Percentiles rank a stretch among this genome's conserved stretches.
Conservation (phyloP, 768 basidiomycete genomes). For the Boletus subparvulus region DNA sequence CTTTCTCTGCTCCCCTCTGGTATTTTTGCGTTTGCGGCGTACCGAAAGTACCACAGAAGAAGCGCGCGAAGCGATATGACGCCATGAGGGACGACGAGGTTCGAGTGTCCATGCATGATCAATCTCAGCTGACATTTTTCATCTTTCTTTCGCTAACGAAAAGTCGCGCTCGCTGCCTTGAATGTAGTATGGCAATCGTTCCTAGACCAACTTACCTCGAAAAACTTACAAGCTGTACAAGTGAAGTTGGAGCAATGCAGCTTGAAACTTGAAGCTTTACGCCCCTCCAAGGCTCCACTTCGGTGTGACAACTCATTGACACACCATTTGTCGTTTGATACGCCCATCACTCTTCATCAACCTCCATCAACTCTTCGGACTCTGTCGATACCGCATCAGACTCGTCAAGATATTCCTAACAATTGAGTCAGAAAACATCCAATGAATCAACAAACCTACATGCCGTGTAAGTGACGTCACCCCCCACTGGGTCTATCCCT, state of each 20-base stretch:
- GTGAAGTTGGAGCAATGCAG: too few species aligned
- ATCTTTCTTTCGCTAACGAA: constrained; percentile 18
- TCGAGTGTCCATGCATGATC: background rate
- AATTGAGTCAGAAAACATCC: background rate
- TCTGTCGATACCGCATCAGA: too few species aligned
- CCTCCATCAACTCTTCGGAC: too few species aligned
- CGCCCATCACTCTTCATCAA: too few species aligned
- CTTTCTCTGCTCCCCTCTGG: constrained; percentile 14
- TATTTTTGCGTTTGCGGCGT: constrained; percentile 12
- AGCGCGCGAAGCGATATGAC: constrained; percentile 4
- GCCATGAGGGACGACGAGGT: constrained; percentile 14
- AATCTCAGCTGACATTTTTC: background rate
- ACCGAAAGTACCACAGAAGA: constrained; percentile 12
- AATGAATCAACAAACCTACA: background rate
- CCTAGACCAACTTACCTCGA: too few species aligned
- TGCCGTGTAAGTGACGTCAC: background rate
- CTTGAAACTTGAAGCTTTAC: too few species aligned
- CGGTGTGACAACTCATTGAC: too few species aligned
- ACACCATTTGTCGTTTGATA: too few species aligned
- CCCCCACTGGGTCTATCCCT: background rate
- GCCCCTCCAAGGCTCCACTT: too few species aligned
- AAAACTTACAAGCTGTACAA: too few species aligned
- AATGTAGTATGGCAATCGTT: background rate
- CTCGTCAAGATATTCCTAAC: too few species aligned
- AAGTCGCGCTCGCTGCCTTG: constrained; percentile 27